Percentiles rank a stretch among this genome's conserved stretches.
phyloP scores from a whole-genome alignment of 73 alveolate genomes.

The Paramecium sexaurelia region DNA sequence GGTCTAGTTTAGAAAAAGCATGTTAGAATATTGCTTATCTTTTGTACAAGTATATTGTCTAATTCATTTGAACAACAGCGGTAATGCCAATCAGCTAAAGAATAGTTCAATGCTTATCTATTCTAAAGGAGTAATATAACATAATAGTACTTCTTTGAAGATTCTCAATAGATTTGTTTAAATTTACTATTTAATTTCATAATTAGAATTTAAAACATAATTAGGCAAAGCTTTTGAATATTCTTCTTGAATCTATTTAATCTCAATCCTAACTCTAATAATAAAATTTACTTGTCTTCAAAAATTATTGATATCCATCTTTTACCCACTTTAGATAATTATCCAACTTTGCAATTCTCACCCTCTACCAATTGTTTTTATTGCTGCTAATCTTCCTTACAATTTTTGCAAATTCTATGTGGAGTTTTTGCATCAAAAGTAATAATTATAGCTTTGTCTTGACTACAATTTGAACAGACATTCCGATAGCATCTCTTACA shows the following conservation, averaged over 20 bases:
- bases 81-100: slow-evolving; percentile 47
- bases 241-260: neutral
- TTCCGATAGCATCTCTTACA: slow-evolving; percentile 14
- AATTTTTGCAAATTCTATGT: slow-evolving; percentile 31
- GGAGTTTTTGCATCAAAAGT: slow-evolving; percentile 12
- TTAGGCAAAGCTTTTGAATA: neutral
- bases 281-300: neutral
- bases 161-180: slow-evolving; percentile 2
- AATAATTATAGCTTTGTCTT: neutral
- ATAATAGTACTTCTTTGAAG: neutral
- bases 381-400: slow-evolving; percentile 5
- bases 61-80: neutral
- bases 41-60: neutral
- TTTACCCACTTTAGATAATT: slow-evolving; percentile 14
- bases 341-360: slow-evolving; percentile 26
- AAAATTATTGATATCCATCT: slow-evolving; percentile 6
- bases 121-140: neutral
- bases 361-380: neutral
- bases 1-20: neutral
- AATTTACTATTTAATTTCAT: neutral
- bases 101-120: slow-evolving; percentile 17
- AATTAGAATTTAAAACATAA: neutral
- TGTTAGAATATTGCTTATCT: neutral
- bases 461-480: slow-evolving; percentile 11
- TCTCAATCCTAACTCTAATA: neutral